Evolutionary conservation across 2,329 filamentous ascomycete genomes (phyloP).

Genomic region (Talaromyces sp.): DNA sequence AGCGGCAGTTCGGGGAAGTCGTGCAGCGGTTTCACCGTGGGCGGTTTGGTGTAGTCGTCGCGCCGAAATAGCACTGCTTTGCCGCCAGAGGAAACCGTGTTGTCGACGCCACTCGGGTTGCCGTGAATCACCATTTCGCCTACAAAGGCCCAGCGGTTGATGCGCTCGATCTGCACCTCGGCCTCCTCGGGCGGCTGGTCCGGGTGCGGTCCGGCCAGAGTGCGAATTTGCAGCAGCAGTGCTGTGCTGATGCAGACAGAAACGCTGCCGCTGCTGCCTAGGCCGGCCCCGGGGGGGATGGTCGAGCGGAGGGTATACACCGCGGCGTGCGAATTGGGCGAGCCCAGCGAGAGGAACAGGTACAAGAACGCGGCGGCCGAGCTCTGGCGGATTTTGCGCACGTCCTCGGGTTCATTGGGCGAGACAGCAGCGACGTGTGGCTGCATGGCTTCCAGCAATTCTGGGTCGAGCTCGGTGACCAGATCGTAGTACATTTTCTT

Average conservation of each 20-base stretch:
- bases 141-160: constrained; percentile 97
- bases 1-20: constrained; percentile 90
- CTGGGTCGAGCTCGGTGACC: constrained; percentile 75
- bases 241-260: constrained; percentile 82
- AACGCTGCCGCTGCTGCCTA: constrained; percentile 92
- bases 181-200: constrained; percentile 86
- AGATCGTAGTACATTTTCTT: constrained; percentile 95
- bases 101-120: constrained; percentile 93
- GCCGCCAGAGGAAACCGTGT: constrained; percentile 88
- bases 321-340: constrained; percentile 70
- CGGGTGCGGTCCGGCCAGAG: constrained; percentile 81
- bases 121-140: constrained; percentile 96
- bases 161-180: constrained; percentile 84
- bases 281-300: constrained; percentile 83
- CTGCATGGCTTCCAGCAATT: constrained; percentile 73
- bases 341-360: constrained; percentile 82
- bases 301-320: constrained; percentile 90
- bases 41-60: constrained; percentile 69
- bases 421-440: constrained; percentile 73
- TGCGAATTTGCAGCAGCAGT: constrained; percentile 79
- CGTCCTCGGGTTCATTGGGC: constrained; percentile 56
- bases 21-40: constrained; percentile 69
- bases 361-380: constrained; percentile 87
- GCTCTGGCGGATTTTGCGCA: constrained; percentile 76
- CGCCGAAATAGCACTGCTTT: constrained; percentile 91